Percentiles rank a stretch among this genome's conserved stretches.
Evolutionary conservation across 345 rosid species (phyloP).

Genomic region (Luvunga scandens): DNA sequence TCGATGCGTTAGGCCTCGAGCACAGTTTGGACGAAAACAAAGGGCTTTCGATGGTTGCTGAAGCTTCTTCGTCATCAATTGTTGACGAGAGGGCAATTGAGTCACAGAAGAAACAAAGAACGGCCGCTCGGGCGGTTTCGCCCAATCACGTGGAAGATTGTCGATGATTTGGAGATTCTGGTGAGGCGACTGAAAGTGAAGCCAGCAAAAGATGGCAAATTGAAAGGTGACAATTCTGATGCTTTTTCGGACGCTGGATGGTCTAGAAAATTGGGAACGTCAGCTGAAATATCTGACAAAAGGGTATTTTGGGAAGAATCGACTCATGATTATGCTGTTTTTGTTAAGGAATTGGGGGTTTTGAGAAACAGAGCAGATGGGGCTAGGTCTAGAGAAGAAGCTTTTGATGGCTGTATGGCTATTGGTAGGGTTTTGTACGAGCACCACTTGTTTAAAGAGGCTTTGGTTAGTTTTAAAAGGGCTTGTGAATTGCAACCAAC

Average conservation of each 20-base stretch:
- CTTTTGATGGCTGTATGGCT: slow-evolving; percentile 98
- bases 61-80: slow-evolving; percentile 79
- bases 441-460: slow-evolving; percentile 83
- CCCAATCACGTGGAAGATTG: slow-evolving; percentile 96
- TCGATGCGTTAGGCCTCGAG: slow-evolving; percentile 87
- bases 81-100: slow-evolving; percentile 70
- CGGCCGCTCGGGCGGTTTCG: slow-evolving; percentile 95
- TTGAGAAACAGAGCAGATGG: slow-evolving; percentile 90
- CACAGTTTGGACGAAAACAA: slow-evolving; percentile 48
- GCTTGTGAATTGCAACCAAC: slow-evolving; percentile 92
- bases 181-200: slow-evolving; percentile 82
- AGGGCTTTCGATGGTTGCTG: slow-evolving; percentile 38
- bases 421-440: slow-evolving; percentile 86
- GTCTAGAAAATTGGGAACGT: slow-evolving; percentile 90
- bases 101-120: slow-evolving; percentile 87
- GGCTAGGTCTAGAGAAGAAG: slow-evolving; percentile 91
- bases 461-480: slow-evolving; percentile 85
- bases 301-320: slow-evolving; percentile 88
- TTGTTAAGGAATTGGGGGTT: slow-evolving; percentile 78
- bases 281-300: slow-evolving; percentile 69
- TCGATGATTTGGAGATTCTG: slow-evolving; percentile 92
- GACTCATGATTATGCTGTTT: slow-evolving; percentile 63
- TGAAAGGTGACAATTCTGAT: slow-evolving; percentile 73
- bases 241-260: slow-evolving; percentile 92
- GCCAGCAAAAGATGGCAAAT: slow-evolving; percentile 77